These are phyloP conservation scores for Mycena polygramma DNA, from an alignment of 768 basidiomycete species.

Conservation along the genomic window DNA sequence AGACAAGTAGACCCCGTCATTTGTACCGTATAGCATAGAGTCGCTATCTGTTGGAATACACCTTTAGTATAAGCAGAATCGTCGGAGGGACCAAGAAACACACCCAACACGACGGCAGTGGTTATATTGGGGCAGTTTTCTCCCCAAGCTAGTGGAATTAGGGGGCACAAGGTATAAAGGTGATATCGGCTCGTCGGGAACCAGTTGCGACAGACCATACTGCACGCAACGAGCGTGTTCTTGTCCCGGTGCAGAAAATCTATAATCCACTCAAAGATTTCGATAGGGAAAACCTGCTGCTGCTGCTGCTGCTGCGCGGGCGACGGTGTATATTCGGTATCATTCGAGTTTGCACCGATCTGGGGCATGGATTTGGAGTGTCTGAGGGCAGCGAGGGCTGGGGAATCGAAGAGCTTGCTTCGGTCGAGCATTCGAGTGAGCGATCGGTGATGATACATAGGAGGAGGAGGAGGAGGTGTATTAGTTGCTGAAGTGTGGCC, in stretches of 20 bases:
- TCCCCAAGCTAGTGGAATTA: slow-evolving; percentile 24
- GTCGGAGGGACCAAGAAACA: not conserved
- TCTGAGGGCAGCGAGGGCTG: slow-evolving; percentile 23
- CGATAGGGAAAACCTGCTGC: slow-evolving; percentile 31
- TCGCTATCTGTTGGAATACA: slow-evolving; percentile 5
- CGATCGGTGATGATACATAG: too few species aligned
- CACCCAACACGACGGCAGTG: slow-evolving; percentile 28
- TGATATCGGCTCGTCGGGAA: slow-evolving; percentile 38
- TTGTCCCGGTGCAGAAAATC: slow-evolving; percentile 38
- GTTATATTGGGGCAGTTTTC: slow-evolving; percentile 28
- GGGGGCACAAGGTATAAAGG: slow-evolving; percentile 27
- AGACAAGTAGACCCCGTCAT: slow-evolving; percentile 28
- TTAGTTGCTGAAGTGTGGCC: too few species aligned
- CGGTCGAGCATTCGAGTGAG: slow-evolving; percentile 2
- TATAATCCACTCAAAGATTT: slow-evolving; percentile 39
- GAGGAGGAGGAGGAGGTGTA: too few species aligned
- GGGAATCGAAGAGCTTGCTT: slow-evolving; percentile 25
- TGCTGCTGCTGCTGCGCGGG: not conserved
- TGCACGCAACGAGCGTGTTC: slow-evolving; percentile 35
- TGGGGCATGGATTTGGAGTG: not conserved
- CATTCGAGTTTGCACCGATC: slow-evolving; percentile 4
- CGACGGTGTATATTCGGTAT: not conserved
- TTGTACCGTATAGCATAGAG: slow-evolving; percentile 27
- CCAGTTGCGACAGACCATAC: slow-evolving; percentile 36
- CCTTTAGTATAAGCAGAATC: not conserved